These are phyloP conservation scores for Fusarium sulawesiense DNA, from an alignment of 2,329 filamentous ascomycete species.

Conservation along the genomic window DNA sequence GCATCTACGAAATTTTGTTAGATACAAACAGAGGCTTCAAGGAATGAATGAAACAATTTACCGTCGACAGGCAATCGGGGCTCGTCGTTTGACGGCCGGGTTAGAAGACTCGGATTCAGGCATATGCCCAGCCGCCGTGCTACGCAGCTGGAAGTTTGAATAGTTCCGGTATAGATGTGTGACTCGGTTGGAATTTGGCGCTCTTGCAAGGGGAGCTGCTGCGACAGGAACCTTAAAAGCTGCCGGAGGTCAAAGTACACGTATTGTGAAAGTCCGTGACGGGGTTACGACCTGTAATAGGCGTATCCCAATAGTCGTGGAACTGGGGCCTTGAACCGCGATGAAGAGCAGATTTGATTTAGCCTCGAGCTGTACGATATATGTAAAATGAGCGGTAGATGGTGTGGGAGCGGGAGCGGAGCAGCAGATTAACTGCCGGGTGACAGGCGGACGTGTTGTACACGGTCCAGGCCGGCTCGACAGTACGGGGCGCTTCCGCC, in stretches of 20 bases:
- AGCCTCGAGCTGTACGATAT: slow-evolving; percentile 10
- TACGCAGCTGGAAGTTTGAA: background rate
- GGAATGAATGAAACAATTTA: slow-evolving; percentile 45
- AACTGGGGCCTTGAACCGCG: slow-evolving; percentile 16
- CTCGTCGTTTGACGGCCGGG: slow-evolving; percentile 59
- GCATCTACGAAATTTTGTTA: slow-evolving; percentile 54
- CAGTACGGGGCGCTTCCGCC: background rate
- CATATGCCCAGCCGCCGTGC: slow-evolving; percentile 14
- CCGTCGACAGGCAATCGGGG: slow-evolving; percentile 66
- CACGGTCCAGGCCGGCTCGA: background rate
- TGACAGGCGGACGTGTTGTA: background rate
- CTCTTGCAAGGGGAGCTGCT: background rate
- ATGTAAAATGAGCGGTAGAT: slow-evolving; percentile 14
- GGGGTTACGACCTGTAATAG: background rate
- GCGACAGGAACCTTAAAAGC: background rate
- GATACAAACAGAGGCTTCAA: background rate
- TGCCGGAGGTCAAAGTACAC: slow-evolving; percentile 5
- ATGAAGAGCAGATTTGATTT: slow-evolving; percentile 21
- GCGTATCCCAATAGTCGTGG: slow-evolving; percentile 6
- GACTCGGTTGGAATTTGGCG: background rate
- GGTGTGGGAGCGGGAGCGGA: slow-evolving; percentile 28
- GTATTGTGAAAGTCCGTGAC: slow-evolving; percentile 9
- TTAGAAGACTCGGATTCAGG: slow-evolving; percentile 19
- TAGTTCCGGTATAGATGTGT: background rate
- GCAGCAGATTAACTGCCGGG: slow-evolving; percentile 10